phyloP scores from a whole-genome alignment of 306 rosid species.

The Cicer pinnatifidum region DNA sequence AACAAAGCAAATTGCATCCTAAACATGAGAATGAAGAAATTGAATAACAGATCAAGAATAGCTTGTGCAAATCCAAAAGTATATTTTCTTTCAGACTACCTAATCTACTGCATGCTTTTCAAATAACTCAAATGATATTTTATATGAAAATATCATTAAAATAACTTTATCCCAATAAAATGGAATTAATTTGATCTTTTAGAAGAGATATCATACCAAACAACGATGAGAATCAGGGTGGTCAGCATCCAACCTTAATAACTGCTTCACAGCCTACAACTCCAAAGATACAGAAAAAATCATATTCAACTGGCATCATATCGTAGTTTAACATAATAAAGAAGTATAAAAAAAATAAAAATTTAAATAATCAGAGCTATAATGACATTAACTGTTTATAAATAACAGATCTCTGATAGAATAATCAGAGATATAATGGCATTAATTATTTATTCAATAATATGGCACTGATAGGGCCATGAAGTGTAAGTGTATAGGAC shows the following conservation, averaged over 20 bases:
- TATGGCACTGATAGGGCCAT: not conserved
- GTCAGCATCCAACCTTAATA: conserved; percentile 82
- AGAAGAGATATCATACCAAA: conserved; percentile 62
- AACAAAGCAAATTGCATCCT: conserved; percentile 1
- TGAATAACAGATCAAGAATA: conserved; percentile 20
- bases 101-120: not conserved
- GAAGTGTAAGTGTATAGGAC: not conserved
- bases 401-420: not conserved
- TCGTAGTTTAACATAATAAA: conserved; percentile 12
- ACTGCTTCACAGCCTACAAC: conserved; percentile 86
- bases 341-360: conserved; percentile 18
- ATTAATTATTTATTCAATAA: conserved; percentile 11
- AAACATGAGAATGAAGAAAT: conserved; percentile 25
- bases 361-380: conserved; percentile 2
- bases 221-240: conserved; percentile 95
- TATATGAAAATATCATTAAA: not conserved
- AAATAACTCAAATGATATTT: conserved; percentile 9
- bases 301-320: not conserved
- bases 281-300: conserved; percentile 34
- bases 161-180: conserved; percentile 22
- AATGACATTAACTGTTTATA: not conserved
- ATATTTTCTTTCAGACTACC: not conserved
- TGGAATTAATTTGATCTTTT: conserved; percentile 24
- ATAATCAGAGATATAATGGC: not conserved
- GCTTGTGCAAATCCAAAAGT: not conserved